Evolutionary conservation across 2,329 filamentous ascomycete species (phyloP).

Genomic region (Elsinoe fawcettii): DNA sequence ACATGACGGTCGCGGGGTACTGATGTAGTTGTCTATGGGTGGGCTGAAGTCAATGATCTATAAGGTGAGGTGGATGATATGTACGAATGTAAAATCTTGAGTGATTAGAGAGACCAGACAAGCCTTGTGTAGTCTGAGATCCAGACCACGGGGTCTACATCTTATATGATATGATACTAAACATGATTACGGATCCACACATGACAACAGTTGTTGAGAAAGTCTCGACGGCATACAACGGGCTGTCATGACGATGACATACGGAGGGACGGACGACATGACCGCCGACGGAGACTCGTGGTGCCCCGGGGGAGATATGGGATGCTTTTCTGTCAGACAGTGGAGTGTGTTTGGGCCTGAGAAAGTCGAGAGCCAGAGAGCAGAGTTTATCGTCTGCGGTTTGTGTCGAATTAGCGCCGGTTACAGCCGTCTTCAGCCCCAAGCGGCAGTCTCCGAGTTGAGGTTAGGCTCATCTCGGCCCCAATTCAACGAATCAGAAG

Average conservation of each 20-base stretch:
- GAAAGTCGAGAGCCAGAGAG: neutral
- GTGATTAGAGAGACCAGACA: neutral
- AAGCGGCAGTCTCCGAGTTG: neutral
- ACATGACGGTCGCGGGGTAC: neutral
- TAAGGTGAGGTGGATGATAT: too few relatives aligned
- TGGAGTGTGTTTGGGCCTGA: neutral
- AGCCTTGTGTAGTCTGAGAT: neutral
- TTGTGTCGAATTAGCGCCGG: neutral
- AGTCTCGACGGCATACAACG: neutral
- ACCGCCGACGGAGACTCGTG: neutral
- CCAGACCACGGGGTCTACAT: neutral
- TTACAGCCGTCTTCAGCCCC: neutral
- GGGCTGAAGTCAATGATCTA: too few relatives aligned
- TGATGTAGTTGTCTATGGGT: neutral
- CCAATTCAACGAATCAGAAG: neutral
- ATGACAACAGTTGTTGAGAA: neutral
- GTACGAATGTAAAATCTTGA: neutral
- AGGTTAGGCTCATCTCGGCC: neutral
- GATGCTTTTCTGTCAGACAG: neutral
- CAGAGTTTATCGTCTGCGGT: neutral
- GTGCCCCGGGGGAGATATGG: neutral
- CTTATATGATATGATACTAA: neutral
- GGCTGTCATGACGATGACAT: constrained; percentile 5
- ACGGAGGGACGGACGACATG: neutral
- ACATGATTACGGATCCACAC: neutral